phyloP scores from a whole-genome alignment of 73 alveolate genomes.

The Tetrahymena thermophila region DNA sequence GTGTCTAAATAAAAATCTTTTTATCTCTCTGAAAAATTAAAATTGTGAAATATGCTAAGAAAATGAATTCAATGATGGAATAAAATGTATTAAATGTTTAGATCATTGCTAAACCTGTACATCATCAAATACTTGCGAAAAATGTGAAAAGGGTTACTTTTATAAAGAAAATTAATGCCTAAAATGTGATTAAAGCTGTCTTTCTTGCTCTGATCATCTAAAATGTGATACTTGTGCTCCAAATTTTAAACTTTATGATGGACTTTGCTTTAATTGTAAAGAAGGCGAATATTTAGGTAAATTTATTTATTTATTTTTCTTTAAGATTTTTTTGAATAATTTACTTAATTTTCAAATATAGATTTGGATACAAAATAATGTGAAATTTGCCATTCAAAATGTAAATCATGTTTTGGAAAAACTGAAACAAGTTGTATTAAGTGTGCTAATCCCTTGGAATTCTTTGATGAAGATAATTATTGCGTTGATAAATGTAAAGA shows the following conservation, averaged over 20 bases:
- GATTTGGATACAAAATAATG: neutral
- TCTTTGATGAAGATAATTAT: neutral
- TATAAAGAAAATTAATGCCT: neutral
- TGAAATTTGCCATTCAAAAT: neutral
- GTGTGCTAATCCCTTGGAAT: neutral
- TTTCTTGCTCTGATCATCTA: neutral
- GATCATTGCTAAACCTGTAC: neutral
- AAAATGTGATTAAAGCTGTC: neutral
- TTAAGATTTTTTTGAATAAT: too few relatives aligned
- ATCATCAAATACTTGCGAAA: neutral
- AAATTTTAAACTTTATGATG: neutral
- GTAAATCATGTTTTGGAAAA: neutral
- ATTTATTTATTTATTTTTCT: too few relatives aligned
- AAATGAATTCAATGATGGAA: neutral
- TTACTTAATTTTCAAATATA: neutral
- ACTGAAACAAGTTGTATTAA: neutral
- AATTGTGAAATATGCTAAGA: neutral
- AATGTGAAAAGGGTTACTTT: neutral
- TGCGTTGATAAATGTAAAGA: neutral
- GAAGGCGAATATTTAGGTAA: neutral
- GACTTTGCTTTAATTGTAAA: neutral
- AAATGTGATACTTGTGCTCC: neutral
- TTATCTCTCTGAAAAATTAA: neutral
- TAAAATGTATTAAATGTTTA: neutral
- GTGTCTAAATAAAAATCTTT: neutral